Evolutionary conservation across 495 filamentous ascomycete genomes (phyloP), one percentile per base, ranked within the genome.

Genomic region (Tetracladium setigerum): DNA sequence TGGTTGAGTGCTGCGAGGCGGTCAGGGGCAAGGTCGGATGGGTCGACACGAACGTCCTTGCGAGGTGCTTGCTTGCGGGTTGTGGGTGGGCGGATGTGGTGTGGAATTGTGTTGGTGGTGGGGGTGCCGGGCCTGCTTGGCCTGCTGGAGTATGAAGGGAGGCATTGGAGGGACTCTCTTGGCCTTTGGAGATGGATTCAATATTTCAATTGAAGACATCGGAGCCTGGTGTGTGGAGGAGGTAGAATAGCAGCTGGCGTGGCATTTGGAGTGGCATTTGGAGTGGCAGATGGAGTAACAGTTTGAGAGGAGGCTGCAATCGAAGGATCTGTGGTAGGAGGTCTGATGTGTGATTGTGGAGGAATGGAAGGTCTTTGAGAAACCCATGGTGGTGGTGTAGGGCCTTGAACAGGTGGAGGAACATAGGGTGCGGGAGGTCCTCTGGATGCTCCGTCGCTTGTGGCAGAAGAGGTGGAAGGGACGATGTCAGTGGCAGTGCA

Each of bases 21-120:
- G 30, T 48, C 53, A 10, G 47, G 46, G 18, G 57, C 27, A 2
- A 59, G 47, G 12, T 56, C 45, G 0, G 41, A 46, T 4, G 56
- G 56, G 6, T 50, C 48, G 22, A 41, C 37, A 11, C 50, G 40
- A 19, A 43, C 24, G 7, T 48, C 47, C 8, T 27, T 6, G 12
- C 19, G 14, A 38, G 38, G 41, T 2, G 30, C 44, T 38, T 38
- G 44, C 15, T 38, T 45, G 9, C 32, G 33, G 24, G 33, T 18
- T 2, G 33, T 12, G 36, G 42, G 51, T 18, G 46, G 43, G 22
- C 8, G 41, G 32, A n/a, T 38, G 46, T 19, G 46, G 46, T 39
- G 38, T 24, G 46, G 46, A 37, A 49, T 49, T 11, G 33, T 15
- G 31, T 13, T 13, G 10, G 11, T 22, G 19, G 19, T 8, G 10